Base-by-base conservation (phyloP, 768 basidiomycete genomes). In the Agrocybe chaxingu region DNA sequence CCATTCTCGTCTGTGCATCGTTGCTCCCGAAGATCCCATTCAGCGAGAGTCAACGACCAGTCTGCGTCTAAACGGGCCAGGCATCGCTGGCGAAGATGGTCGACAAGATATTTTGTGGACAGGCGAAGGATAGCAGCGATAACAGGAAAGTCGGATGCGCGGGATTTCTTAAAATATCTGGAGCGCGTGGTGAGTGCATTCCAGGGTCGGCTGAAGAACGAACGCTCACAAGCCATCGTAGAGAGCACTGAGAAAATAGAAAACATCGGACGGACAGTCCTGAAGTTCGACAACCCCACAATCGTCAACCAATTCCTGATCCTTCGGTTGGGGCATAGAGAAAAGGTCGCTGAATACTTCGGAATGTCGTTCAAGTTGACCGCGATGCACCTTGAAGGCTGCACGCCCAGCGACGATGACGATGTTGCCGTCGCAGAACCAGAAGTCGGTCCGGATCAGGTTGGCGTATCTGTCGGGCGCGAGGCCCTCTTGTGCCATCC, bases 291-390 rank as follows among this genome's bases (percentile, higher is more conserved):
- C 78, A 51, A 70, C 78, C 0, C 70, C 64, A 54, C 81, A 84
- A 0, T 79, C 83, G 10, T 89, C 85, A 37, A 85, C 66, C 2
- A 76, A 62, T 10, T 74, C 74, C 48, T 73, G 70, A 11, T 70
- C 66, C 31, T 63, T 46, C 1, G 85, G 85, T 52, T 81, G 82
- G 3, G 85, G 86, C 7, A 90, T 65, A 1, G 77, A 71, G 56
- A 91, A 81, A 51, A 89, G 68, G 53, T 78, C 82, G 51, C 74
- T 73, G 64, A 91, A 90, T n/a, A 90, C 73, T 36, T 89, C 88
- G 0, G 87, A 89, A 52, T 90, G 87, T 4, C 89, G 78, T 50
- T 77, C 77, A 19, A 91, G 76, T 57, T 87, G 85, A 0, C 88
- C 86, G 4, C 79, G 77, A 59, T 89, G 87, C 3, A 89, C 85